Evolutionary conservation across 495 filamentous ascomycete species (phyloP).

Genomic region (Penicillium cosmopolitanum): DNA sequence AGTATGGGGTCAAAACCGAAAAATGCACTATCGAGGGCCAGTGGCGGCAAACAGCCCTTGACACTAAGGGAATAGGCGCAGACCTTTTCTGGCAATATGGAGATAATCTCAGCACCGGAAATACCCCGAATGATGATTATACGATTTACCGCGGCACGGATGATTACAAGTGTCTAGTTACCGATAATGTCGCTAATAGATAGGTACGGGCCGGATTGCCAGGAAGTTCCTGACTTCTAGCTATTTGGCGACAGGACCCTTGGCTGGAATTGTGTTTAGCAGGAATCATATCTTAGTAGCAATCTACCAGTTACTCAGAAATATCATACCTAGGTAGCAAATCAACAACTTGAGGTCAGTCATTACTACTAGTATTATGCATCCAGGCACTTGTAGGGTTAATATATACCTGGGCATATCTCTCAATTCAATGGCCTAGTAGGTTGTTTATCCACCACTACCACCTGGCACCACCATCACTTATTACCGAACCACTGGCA

Average conservation of each 20-base stretch:
- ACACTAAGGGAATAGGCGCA: slow-evolving; percentile 8
- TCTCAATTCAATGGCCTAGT: too few species aligned
- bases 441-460: too few species aligned
- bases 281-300: too few species aligned
- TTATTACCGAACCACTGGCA: too few species aligned
- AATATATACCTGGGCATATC: too few species aligned
- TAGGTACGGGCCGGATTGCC: neutral
- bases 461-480: too few species aligned
- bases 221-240: neutral
- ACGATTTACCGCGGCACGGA: slow-evolving; percentile 9
- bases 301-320: too few species aligned
- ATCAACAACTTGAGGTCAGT: too few species aligned
- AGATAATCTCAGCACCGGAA: slow-evolving; percentile 4
- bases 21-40: neutral
- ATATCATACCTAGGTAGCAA: too few species aligned
- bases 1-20: slow-evolving; percentile 8
- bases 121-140: slow-evolving; percentile 8
- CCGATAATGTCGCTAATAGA: slow-evolving; percentile 7
- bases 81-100: slow-evolving; percentile 17
- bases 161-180: slow-evolving; percentile 10
- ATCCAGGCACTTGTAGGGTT: too few species aligned
- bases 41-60: slow-evolving; percentile 10
- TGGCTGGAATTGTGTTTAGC: too few species aligned
- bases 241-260: neutral
- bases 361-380: too few species aligned